Evolutionary conservation across 225 moss, liverwort and hornwort species (phyloP).

Genomic region (Pleurozium schreberi): DNA sequence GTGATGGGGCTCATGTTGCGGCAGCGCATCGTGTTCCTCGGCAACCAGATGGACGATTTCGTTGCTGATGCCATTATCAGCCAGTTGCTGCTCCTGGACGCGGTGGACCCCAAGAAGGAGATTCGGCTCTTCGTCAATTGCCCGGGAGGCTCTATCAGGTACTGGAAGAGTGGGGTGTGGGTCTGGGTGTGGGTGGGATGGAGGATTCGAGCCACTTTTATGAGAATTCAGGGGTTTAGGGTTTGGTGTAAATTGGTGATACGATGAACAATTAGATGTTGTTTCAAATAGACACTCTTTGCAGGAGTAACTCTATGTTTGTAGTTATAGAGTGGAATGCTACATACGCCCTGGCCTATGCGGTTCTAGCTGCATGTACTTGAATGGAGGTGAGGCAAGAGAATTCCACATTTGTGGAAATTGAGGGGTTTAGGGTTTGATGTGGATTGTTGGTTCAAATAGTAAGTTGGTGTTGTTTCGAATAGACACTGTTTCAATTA

Average conservation of each 20-base stretch:
- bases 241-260: not conserved
- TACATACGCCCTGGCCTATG: not conserved
- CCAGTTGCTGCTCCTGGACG: slow-evolving; percentile 85
- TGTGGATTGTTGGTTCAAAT: not conserved
- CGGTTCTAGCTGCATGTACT: not conserved
- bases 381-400: not conserved
- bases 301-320: not conserved
- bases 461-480: not conserved
- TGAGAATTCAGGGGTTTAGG: not conserved
- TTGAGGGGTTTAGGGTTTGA: not conserved
- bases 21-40: slow-evolving; percentile 89
- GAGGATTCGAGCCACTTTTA: not conserved
- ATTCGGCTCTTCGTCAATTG: slow-evolving; percentile 92
- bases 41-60: slow-evolving; percentile 95
- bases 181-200: too few species aligned
- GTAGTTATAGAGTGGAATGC: not conserved
- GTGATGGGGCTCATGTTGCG: slow-evolving; percentile 82
- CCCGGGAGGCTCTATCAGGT: slow-evolving; percentile 90
- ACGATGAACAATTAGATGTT: not conserved
- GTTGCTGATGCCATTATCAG: slow-evolving; percentile 88
- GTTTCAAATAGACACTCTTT: not conserved
- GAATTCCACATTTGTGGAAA: not conserved
- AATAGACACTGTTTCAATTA: not conserved
- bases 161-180: not conserved
- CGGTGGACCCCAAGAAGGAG: slow-evolving; percentile 78